Percentiles rank a stretch among this genome's conserved stretches.
phyloP scores from a whole-genome alignment of 2,329 filamentous ascomycete genomes.

The Diplodia sapinea region DNA sequence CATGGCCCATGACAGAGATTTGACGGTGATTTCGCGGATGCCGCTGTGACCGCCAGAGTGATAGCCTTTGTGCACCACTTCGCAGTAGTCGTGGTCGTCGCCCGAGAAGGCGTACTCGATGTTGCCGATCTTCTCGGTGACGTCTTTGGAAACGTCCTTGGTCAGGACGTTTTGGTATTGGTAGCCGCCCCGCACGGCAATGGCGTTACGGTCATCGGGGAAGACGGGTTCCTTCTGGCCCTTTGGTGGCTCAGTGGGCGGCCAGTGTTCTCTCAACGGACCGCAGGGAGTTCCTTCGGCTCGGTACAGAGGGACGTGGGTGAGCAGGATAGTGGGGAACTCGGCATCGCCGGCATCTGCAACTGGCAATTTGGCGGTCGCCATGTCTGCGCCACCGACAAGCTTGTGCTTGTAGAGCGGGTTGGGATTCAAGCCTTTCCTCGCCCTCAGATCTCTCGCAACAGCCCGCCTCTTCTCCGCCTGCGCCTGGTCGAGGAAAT shows the following conservation, averaged over 20 bases:
- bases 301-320: constrained; percentile 89
- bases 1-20: constrained; percentile 96
- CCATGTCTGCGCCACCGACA: constrained; percentile 59
- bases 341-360: constrained; percentile 58
- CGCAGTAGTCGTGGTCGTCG: constrained; percentile 98
- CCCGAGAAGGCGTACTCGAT: constrained; percentile 89
- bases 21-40: constrained; percentile 85
- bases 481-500: constrained; percentile 75
- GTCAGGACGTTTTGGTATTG: constrained; percentile 96
- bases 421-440: constrained; percentile 65
- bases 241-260: constrained; percentile 68
- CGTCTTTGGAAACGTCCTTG: constrained; percentile 73
- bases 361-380: constrained; percentile 41
- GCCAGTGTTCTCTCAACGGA: constrained; percentile 81
- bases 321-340: constrained; percentile 86
- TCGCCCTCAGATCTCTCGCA: constrained; percentile 69
- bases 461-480: constrained; percentile 70
- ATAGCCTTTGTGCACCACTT: constrained; percentile 76
- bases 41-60: constrained; percentile 60
- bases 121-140: constrained; percentile 80
- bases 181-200: constrained; percentile 78
- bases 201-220: constrained; percentile 75
- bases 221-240: constrained; percentile 61
- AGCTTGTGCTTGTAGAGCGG: constrained; percentile 64
- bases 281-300: constrained; percentile 85